Evolutionary conservation across 768 basidiomycete genomes (phyloP), one percentile per base, ranked within the genome.

Genomic region (Clavaria fumosa): DNA sequence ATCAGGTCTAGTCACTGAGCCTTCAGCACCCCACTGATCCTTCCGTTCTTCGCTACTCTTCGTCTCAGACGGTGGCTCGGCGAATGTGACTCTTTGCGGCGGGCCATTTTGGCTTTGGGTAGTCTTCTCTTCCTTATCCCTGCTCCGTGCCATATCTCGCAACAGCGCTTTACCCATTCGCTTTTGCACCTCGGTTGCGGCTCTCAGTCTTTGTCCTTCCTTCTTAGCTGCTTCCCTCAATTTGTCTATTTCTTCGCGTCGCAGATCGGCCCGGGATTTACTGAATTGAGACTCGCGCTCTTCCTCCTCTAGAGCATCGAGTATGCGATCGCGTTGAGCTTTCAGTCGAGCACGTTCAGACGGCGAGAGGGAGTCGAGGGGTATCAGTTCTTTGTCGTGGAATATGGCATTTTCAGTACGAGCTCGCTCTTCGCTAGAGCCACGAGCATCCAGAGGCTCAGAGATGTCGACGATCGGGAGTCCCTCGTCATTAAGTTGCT

Each of bases 401-500:
- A 51, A 37, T 14, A 53, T 37, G 19, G 35, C 21, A 23, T 2
- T 41, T 28, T 14, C 23, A 23, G 31, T 31, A 5, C 49, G 37
- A 21, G 49, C 31, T 7, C 46, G 38, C 1, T 46, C 35, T 15
- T 37, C 37, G n/a, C 36, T 21, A 10, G 46, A 44, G 27, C 46
- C 45, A 19, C 41, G 36, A 20, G 49, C 56, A 15, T 55, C 35
- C 3, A 66, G 47, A 28, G 72, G 72, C 49, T 86, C 83, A 21
- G 66, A 67, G 40, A 86, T 76, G 24, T 86, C 83, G 42, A 84
- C 63, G 43, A 86, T 77, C 7, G 82, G 82, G 26, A 81, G 67
- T 3, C 80, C 81, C 34, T 86, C 81, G 47, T 83, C 79, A 47
- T 79, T 80, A 27, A 78, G 47, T 37, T 77, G 61, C 81, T 84